Percentiles rank a stretch among this genome's conserved stretches.
Evolutionary conservation across 2,329 filamentous ascomycete genomes (phyloP).

Genomic region (Dactylonectria macrodidyma): DNA sequence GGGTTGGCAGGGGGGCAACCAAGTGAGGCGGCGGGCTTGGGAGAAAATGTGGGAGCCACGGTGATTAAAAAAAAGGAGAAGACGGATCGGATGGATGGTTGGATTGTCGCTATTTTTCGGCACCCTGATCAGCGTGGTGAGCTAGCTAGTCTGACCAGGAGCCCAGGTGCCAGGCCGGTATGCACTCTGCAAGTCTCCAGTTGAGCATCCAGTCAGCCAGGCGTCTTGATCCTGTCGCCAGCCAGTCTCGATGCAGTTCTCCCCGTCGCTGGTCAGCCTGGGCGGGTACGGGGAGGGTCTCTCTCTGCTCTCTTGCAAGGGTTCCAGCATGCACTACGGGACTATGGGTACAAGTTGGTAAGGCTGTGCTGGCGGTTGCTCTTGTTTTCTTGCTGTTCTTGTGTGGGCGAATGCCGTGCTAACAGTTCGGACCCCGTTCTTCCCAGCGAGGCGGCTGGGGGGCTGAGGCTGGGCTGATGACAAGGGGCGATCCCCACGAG

Average conservation of each 20-base stretch:
- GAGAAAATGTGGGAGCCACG: conserved; percentile 20
- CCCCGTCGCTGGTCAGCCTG: conserved; percentile 7
- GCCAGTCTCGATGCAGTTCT: too few species aligned
- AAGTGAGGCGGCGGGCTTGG: conserved; percentile 13
- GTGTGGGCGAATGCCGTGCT: not conserved
- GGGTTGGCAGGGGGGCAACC: conserved; percentile 5
- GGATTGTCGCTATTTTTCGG: not conserved
- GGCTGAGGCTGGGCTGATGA: conserved; percentile 39
- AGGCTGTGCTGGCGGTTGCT: conserved; percentile 31
- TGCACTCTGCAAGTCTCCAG: conserved; percentile 27
- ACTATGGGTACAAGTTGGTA: not conserved
- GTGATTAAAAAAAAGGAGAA: conserved; percentile 28
- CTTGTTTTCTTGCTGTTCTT: not conserved
- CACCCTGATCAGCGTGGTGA: not conserved
- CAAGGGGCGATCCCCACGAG: conserved; percentile 19
- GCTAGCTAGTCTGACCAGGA: not conserved
- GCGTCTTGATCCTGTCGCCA: not conserved
- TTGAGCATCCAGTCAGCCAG: not conserved
- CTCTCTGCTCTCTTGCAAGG: not conserved
- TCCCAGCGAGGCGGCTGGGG: not conserved
- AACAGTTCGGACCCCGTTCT: not conserved
- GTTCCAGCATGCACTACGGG: conserved; percentile 15
- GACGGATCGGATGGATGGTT: conserved; percentile 17
- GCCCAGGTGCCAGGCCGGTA: not conserved
- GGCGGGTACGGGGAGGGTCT: conserved; percentile 10